Evolutionary conservation across 2,329 filamentous ascomycete genomes (phyloP).

Genomic region (Graphilbum sp.): DNA sequence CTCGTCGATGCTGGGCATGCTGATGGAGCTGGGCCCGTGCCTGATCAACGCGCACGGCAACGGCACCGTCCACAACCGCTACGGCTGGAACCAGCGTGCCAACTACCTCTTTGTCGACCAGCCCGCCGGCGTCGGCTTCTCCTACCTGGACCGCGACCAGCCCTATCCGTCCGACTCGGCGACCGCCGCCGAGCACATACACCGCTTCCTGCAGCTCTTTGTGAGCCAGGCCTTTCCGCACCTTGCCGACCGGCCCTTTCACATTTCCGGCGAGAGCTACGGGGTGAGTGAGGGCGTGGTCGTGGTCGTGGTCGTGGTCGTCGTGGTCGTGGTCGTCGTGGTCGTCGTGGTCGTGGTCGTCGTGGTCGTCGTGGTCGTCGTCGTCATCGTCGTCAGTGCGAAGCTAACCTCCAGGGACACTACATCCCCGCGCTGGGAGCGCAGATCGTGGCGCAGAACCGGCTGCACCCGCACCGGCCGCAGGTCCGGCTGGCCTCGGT

Average conservation of each 20-base stretch:
- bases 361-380: too few species aligned
- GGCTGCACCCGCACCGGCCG: slow-evolving; percentile 22
- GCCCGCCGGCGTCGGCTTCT: slow-evolving; percentile 41
- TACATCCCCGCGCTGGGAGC: slow-evolving; percentile 38
- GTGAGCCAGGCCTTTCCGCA: slow-evolving; percentile 1
- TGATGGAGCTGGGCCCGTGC: slow-evolving; percentile 27
- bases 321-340: too few species aligned
- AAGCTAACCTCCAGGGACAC: slow-evolving; percentile 21
- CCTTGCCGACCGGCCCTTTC: neutral
- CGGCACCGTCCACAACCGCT: slow-evolving; percentile 27
- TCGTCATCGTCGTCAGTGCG: too few species aligned
- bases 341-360: too few species aligned
- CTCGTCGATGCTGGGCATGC: slow-evolving; percentile 22
- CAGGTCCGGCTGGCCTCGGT: slow-evolving; percentile 34
- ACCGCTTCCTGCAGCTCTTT: slow-evolving; percentile 3
- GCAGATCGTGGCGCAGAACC: slow-evolving; percentile 31
- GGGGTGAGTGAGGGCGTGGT: too few species aligned
- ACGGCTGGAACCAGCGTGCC: slow-evolving; percentile 40
- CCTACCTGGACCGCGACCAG: slow-evolving; percentile 19
- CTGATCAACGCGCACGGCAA: slow-evolving; percentile 24
- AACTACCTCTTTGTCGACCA: slow-evolving; percentile 48
- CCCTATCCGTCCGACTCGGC: slow-evolving; percentile 27
- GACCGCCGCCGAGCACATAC: slow-evolving; percentile 22
- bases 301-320: too few species aligned
- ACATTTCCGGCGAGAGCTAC: slow-evolving; percentile 5